phyloP scores from a whole-genome alignment of 83 land plant genomes.

The Thuja plicata region DNA sequence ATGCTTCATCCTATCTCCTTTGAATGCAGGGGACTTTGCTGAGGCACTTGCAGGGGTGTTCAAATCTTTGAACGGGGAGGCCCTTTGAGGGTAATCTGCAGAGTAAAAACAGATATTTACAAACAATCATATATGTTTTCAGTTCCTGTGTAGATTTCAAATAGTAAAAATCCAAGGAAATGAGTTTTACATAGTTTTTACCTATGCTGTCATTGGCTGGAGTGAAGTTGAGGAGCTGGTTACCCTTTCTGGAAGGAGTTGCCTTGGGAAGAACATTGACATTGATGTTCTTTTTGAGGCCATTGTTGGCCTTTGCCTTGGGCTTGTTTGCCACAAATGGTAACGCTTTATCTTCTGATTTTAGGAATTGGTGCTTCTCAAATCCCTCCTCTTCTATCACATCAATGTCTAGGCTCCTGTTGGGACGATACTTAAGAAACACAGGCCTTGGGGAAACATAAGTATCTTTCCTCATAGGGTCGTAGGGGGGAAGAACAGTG shows the following conservation, averaged over 20 bases:
- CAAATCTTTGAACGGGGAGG: not conserved
- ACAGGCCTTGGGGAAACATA: conserved; percentile 1
- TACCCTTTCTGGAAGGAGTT: not conserved
- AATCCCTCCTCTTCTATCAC: too few relatives aligned
- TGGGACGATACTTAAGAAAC: not conserved
- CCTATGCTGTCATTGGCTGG: conserved; percentile 1
- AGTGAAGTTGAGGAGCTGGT: not conserved
- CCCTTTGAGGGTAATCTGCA: not conserved
- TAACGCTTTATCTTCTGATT: not conserved
- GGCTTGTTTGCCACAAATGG: not conserved
- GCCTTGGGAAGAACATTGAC: conserved; percentile 11
- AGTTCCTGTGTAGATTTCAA: not conserved
- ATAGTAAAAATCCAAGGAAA: too few relatives aligned
- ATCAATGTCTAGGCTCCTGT: too few relatives aligned
- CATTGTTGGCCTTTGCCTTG: not conserved
- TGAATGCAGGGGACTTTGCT: conserved; percentile 8
- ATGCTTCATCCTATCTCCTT: conserved; percentile 24
- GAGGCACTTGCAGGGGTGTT: not conserved
- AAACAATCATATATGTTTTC: not conserved
- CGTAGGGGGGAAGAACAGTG: conserved; percentile 45
- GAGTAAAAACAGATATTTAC: not conserved
- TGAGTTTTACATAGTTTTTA: not conserved
- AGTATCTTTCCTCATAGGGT: conserved; percentile 34
- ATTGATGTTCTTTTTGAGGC: not conserved
- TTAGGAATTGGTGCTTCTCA: not conserved